phyloP scores from a whole-genome alignment of 2,329 filamentous ascomycete species.

The Ophiostoma australiae region DNA sequence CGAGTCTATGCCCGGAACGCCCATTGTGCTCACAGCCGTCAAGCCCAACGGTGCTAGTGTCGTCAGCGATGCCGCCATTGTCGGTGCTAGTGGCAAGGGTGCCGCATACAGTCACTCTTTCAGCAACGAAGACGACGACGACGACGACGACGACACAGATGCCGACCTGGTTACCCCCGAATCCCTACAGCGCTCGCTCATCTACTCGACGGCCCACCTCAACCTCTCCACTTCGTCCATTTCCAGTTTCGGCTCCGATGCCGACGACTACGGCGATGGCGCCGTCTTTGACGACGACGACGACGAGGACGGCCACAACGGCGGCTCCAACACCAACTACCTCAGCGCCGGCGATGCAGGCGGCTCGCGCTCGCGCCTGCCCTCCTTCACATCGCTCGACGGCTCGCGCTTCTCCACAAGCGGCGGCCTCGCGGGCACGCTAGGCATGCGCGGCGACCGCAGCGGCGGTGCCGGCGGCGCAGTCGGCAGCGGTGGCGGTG shows the following conservation, averaged over 20 bases:
- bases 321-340: conserved; percentile 26
- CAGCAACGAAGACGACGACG: conserved; percentile 42
- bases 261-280: conserved; percentile 51
- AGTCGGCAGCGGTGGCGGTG: conserved; percentile 24
- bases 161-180: conserved; percentile 40
- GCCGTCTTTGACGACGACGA: conserved; percentile 38
- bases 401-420: conserved; percentile 44
- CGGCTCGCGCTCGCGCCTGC: conserved; percentile 57
- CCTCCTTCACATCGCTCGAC: conserved; percentile 70
- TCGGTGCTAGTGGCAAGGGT: conserved; percentile 50
- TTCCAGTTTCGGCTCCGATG: conserved; percentile 54
- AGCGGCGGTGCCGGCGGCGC: conserved; percentile 1
- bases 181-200: conserved; percentile 50
- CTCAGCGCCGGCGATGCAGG: conserved; percentile 26
- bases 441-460: not conserved
- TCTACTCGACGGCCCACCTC: conserved; percentile 50
- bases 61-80: conserved; percentile 41
- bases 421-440: conserved; percentile 13
- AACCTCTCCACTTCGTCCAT: conserved; percentile 52
- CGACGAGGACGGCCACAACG: conserved; percentile 33
- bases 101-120: conserved; percentile 37
- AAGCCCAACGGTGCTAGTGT: conserved; percentile 37
- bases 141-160: conserved; percentile 35
- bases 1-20: conserved; percentile 30
- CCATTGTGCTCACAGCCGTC: conserved; percentile 39